Conservation (phyloP, 192 early-diverging fungal species). For the Pecoramyces ruminantium region DNA sequence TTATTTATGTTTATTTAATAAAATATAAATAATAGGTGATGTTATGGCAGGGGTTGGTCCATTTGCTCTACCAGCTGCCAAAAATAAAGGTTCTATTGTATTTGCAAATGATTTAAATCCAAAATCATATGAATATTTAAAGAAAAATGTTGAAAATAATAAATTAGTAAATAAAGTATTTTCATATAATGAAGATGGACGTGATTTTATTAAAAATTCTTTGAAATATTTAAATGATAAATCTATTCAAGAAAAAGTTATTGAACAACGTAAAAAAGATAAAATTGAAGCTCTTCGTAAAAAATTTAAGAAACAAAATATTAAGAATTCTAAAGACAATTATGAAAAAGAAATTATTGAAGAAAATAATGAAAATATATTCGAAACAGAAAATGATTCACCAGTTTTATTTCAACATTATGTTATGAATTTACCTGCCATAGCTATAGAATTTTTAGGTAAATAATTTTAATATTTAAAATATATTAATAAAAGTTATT, state of each 20-base stretch:
- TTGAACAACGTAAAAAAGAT: background rate
- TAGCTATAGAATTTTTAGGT: constrained; percentile 84
- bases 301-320: constrained; percentile 8
- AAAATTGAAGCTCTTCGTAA: background rate
- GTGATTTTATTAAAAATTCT: background rate
- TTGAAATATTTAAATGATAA: background rate
- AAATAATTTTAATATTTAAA: background rate
- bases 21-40: background rate
- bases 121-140: constrained; percentile 57
- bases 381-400: background rate
- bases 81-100: constrained; percentile 54
- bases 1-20: too few relatives aligned
- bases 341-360: constrained; percentile 5
- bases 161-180: constrained; percentile 33
- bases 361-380: constrained; percentile 6
- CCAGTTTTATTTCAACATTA: constrained; percentile 70
- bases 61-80: constrained; percentile 9
- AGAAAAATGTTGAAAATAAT: constrained; percentile 68
- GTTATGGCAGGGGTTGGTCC: background rate
- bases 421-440: constrained; percentile 96
- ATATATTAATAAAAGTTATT: too few relatives aligned
- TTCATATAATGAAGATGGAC: background rate
- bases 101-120: constrained; percentile 99
- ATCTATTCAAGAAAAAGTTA: background rate
- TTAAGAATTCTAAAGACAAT: background rate